Conservation (phyloP, 805 yeast genomes). For the Komagataella ulmi region DNA sequence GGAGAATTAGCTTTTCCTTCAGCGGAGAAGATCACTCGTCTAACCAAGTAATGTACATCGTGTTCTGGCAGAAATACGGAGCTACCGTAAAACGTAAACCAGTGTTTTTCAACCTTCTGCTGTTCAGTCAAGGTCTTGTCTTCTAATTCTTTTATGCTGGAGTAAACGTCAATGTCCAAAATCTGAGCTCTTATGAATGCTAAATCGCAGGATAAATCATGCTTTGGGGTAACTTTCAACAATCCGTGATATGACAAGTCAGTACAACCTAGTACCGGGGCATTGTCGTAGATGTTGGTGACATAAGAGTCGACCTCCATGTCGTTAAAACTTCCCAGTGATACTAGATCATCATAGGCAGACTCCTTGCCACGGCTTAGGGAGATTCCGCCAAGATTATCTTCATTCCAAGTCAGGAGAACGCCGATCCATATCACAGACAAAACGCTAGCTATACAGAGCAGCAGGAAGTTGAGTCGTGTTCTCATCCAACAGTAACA, state of each 20-base stretch:
- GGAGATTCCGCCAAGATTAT: background rate
- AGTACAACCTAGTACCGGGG: background rate
- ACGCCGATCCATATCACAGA: background rate
- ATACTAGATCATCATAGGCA: background rate
- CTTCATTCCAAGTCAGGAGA: background rate
- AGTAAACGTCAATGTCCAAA: background rate
- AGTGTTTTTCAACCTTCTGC: background rate
- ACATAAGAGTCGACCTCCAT: background rate
- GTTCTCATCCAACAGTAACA: background rate
- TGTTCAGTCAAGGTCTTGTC: background rate
- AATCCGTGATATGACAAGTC: background rate
- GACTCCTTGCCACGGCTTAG: background rate
- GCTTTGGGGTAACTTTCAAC: background rate
- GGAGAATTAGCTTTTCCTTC: conserved; percentile 1
- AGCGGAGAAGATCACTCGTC: conserved; percentile 19
- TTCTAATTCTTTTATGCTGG: background rate
- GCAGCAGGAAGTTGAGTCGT: background rate
- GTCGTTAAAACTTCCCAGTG: background rate
- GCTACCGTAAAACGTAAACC: conserved; percentile 3
- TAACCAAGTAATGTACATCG: conserved; percentile 26
- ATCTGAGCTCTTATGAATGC: background rate
- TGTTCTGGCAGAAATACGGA: conserved; percentile 26
- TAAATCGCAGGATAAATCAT: background rate
- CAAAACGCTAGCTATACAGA: background rate
- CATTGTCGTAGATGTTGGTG: background rate